Conservation (phyloP, 2,329 filamentous ascomycete species). For the Neodidymelliopsis sp. region DNA sequence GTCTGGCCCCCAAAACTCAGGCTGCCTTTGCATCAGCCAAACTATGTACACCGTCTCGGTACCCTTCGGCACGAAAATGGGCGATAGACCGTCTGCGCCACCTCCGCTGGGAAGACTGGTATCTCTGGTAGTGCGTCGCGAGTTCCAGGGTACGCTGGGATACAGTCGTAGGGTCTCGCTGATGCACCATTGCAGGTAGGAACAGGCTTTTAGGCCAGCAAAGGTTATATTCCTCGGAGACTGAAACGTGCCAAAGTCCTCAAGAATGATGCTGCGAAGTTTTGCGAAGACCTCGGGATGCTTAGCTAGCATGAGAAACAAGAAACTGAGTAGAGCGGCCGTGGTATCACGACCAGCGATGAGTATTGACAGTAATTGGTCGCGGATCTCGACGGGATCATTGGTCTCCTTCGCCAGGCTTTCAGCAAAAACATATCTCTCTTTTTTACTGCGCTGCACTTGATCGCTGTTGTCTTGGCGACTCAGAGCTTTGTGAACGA, state of each 20-base stretch:
- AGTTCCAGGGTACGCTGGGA: conserved; percentile 32
- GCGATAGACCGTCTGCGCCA: conserved; percentile 29
- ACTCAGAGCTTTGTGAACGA: conserved; percentile 43
- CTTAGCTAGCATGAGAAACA: conserved; percentile 45
- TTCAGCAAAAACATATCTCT: conserved; percentile 6
- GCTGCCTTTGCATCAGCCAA: conserved; percentile 27
- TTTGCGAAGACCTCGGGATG: conserved; percentile 47
- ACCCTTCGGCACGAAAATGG: conserved; percentile 32
- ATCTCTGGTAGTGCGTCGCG: conserved; percentile 27
- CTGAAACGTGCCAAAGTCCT: conserved; percentile 48
- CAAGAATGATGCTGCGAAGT: conserved; percentile 37
- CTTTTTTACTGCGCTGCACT: not conserved
- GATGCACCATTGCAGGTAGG: conserved; percentile 31
- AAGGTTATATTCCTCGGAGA: conserved; percentile 10
- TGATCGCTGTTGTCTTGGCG: not conserved
- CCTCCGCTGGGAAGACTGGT: conserved; percentile 41
- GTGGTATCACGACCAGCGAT: conserved; percentile 87
- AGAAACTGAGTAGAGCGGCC: conserved; percentile 67
- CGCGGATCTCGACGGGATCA: conserved; percentile 33
- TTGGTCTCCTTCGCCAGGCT: not conserved
- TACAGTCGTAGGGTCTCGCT: conserved; percentile 36
- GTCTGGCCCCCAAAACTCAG: conserved; percentile 33
- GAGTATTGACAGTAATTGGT: conserved; percentile 73
- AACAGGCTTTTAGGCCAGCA: conserved; percentile 16
- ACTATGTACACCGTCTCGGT: conserved; percentile 20